Conservation (phyloP, 305 asterid genomes). For the Fraxinus dipetala region DNA sequence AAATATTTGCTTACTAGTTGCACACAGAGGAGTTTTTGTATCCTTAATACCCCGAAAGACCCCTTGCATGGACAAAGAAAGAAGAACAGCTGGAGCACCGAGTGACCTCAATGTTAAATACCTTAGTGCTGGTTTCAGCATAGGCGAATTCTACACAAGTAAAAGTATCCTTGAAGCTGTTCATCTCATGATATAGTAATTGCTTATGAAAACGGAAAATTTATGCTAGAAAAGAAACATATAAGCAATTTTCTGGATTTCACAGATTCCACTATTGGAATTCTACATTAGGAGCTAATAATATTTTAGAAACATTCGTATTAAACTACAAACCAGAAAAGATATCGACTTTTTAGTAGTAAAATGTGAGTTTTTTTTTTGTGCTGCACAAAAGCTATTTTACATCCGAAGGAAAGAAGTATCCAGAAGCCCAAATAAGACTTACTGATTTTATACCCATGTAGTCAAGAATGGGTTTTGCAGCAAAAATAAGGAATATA, state of each 20-base stretch:
- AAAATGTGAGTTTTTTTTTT: not conserved
- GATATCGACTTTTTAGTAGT: too few relatives aligned
- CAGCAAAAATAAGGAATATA: slow-evolving; percentile 29
- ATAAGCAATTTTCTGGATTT: not conserved
- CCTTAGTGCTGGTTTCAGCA: slow-evolving; percentile 47
- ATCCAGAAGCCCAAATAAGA: not conserved
- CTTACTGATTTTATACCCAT: slow-evolving; percentile 48
- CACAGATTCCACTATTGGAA: not conserved
- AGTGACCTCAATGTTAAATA: slow-evolving; percentile 56
- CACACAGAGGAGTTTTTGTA: slow-evolving; percentile 55
- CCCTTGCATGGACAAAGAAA: slow-evolving; percentile 64
- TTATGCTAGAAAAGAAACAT: not conserved
- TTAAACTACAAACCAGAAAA: not conserved
- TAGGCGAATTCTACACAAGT: slow-evolving; percentile 40
- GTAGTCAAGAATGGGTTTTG: slow-evolving; percentile 37
- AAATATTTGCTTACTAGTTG: slow-evolving; percentile 37
- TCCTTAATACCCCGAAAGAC: slow-evolving; percentile 59
- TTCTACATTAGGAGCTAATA: not conserved
- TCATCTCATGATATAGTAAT: not conserved
- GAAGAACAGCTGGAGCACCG: slow-evolving; percentile 66
- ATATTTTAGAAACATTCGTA: not conserved
- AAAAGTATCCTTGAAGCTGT: not conserved
- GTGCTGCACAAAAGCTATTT: not conserved
- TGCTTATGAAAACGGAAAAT: not conserved
- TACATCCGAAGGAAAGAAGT: not conserved